These are phyloP conservation scores for Xylaria acuta DNA, from an alignment of 495 filamentous ascomycete species.

Conservation along the genomic window DNA sequence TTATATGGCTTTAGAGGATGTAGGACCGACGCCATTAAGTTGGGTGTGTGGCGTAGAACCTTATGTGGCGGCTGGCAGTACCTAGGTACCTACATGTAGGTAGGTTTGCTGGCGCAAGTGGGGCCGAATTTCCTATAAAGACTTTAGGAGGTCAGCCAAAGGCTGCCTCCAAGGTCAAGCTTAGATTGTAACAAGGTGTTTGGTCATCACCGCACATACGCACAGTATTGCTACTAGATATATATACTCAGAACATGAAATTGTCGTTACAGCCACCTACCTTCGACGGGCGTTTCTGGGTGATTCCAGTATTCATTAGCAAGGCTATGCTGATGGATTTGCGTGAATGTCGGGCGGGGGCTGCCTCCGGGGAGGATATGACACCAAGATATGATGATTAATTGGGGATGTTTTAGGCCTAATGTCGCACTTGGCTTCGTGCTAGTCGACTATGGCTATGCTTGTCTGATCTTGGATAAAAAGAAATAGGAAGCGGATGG, in stretches of 20 bases:
- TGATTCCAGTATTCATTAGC: slow-evolving; percentile 2
- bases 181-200: neutral
- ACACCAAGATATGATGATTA: slow-evolving; percentile 10
- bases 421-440: slow-evolving; percentile 5
- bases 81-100: too few species aligned
- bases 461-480: slow-evolving; percentile 3
- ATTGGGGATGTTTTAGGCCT: neutral
- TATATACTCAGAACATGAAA: neutral
- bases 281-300: slow-evolving; percentile 1
- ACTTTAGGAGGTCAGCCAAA: slow-evolving; percentile 5
- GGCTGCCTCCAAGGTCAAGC: slow-evolving; percentile 11
- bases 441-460: neutral
- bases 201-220: neutral
- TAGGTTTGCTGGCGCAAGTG: neutral
- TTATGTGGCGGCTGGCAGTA: too few species aligned
- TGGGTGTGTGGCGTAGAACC: too few species aligned
- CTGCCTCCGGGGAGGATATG: neutral
- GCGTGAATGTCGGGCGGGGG: neutral
- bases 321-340: neutral
- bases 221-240: too few species aligned
- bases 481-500: neutral
- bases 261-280: neutral
- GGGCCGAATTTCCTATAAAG: neutral
- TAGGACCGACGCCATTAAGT: too few species aligned
- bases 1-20: too few species aligned